phyloP scores from a whole-genome alignment of 2,329 filamentous ascomycete genomes.

The Zymoseptoria ardabiliae region DNA sequence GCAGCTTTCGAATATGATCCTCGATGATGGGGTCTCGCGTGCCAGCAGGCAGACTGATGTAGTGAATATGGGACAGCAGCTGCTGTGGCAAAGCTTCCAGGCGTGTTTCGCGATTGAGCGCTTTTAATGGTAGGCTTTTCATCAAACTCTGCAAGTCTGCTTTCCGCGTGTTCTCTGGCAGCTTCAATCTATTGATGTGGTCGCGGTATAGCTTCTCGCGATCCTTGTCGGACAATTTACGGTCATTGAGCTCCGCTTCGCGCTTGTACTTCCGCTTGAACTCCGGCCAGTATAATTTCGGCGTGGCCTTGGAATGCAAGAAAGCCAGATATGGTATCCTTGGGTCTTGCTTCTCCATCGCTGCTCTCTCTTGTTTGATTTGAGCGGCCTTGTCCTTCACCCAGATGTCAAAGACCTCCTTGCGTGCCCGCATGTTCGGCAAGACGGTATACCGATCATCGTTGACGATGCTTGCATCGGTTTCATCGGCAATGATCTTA shows the following conservation, averaged over 20 bases:
- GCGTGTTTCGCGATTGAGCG: constrained; percentile 54
- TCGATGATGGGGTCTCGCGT: constrained; percentile 59
- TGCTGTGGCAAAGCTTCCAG: constrained; percentile 53
- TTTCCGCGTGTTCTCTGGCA: constrained; percentile 59
- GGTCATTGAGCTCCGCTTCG: constrained; percentile 71
- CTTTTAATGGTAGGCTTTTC: constrained; percentile 50
- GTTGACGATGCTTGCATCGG: constrained; percentile 68
- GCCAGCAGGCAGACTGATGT: constrained; percentile 56
- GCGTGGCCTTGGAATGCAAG: constrained; percentile 71
- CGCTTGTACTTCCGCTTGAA: constrained; percentile 88
- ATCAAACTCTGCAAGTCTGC: constrained; percentile 61
- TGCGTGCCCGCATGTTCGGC: constrained; percentile 70
- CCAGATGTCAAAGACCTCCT: constrained; percentile 81
- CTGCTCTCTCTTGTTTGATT: constrained; percentile 64
- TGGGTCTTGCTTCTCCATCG: constrained; percentile 74
- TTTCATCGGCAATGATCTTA: constrained; percentile 60
- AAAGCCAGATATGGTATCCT: constrained; percentile 74
- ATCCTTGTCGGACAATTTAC: constrained; percentile 54
- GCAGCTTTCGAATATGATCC: constrained; percentile 58
- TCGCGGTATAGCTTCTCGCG: constrained; percentile 75
- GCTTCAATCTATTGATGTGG: constrained; percentile 57
- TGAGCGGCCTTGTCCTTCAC: constrained; percentile 65
- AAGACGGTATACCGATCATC: constrained; percentile 83
- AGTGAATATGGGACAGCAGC: constrained; percentile 61
- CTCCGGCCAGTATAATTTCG: constrained; percentile 95